These are phyloP conservation scores for Kentomonas sorsogonicus DNA, from an alignment of 208 protist genomes.

Conservation along the genomic window DNA sequence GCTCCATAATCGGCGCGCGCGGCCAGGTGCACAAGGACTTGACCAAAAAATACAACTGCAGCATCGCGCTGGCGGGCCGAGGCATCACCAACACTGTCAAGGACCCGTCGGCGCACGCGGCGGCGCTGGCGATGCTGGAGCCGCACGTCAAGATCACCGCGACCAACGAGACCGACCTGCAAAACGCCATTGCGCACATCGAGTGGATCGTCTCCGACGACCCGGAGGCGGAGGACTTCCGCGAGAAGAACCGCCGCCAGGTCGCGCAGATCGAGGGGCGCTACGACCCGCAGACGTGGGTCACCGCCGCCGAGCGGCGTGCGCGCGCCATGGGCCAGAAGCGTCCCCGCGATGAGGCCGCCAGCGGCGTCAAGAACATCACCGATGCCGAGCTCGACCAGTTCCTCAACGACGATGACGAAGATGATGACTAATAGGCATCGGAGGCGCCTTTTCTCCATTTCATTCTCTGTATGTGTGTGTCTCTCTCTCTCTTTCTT, in stretches of 20 bases:
- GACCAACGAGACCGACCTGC: constrained; percentile 78
- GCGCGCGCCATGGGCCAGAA: no score
- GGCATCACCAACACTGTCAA: constrained; percentile 90
- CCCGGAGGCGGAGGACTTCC: constrained; percentile 80
- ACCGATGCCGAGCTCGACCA: no score
- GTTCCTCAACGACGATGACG: no score
- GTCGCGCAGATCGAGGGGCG: constrained; percentile 89
- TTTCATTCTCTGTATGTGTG: no score
- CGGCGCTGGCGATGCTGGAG: constrained; percentile 71
- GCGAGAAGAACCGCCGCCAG: constrained; percentile 84
- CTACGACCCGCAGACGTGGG: constrained; percentile 87
- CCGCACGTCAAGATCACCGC: constrained; percentile 89
- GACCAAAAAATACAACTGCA: constrained; percentile 80
- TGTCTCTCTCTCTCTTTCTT: no score
- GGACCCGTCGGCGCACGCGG: constrained; percentile 74
- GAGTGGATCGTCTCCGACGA: constrained; percentile 92
- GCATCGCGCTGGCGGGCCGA: constrained; percentile 86
- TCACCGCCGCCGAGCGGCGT: constrained; percentile 40
- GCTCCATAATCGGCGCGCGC: constrained; percentile 85
- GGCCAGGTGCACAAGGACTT: constrained; percentile 86
- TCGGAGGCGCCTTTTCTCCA: no score
- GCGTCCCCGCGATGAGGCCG: no score
- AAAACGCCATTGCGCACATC: constrained; percentile 80
- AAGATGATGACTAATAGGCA: no score
- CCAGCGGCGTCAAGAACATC: no score